Evolutionary conservation across 768 basidiomycete genomes (phyloP).

Genomic region (Calocybe cyanea): DNA sequence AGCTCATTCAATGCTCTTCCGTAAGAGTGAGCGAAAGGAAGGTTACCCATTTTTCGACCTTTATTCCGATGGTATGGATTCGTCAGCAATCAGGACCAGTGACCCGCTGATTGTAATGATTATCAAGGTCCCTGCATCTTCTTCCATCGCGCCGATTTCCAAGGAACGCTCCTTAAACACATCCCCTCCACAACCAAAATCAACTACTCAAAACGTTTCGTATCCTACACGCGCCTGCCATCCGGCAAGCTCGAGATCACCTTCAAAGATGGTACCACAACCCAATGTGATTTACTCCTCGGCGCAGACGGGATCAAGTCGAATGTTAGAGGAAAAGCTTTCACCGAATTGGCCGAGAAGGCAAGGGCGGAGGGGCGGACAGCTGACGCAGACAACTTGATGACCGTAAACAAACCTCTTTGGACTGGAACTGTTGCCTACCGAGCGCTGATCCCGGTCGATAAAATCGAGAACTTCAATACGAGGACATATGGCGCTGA

Average conservation of each 20-base stretch:
- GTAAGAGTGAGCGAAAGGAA: constrained; percentile 29
- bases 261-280: constrained; percentile 44
- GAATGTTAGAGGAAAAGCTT: constrained; percentile 24
- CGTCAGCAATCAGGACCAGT: not conserved
- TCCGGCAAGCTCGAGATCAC: constrained; percentile 19
- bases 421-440: constrained; percentile 42
- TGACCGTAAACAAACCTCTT: constrained; percentile 23
- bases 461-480: constrained; percentile 19
- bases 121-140: constrained; percentile 19
- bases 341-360: constrained; percentile 14
- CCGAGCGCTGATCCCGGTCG: constrained; percentile 24
- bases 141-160: constrained; percentile 52
- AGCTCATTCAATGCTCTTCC: constrained; percentile 24
- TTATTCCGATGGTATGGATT: constrained; percentile 22
- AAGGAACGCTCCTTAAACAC: constrained; percentile 37
- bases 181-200: constrained; percentile 29
- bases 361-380: constrained; percentile 6
- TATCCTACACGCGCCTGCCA: constrained; percentile 30
- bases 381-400: constrained; percentile 4
- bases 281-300: constrained; percentile 46
- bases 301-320: constrained; percentile 36
- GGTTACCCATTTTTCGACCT: constrained; percentile 23
- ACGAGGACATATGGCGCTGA: constrained; percentile 13
- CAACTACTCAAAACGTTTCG: constrained; percentile 40
- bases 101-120: not conserved